Evolutionary conservation across 495 filamentous ascomycete genomes (phyloP).

Genomic region (Melanomma pulvis-pyrius): DNA sequence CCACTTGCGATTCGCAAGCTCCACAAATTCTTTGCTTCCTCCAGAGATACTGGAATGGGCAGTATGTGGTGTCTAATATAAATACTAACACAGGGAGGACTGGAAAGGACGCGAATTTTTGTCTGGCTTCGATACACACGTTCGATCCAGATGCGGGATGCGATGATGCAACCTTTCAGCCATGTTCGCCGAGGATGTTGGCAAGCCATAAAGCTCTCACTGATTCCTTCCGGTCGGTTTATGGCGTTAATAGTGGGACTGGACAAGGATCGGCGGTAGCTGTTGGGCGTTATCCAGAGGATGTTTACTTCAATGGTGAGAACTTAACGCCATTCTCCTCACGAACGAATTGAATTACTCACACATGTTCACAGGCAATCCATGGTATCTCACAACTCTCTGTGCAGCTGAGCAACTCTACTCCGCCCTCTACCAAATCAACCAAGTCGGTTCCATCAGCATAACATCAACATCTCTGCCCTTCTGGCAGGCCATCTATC

Average conservation of each 20-base stretch:
- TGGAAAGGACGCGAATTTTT: constrained; percentile 65
- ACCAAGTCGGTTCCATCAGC: constrained; percentile 54
- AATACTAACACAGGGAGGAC: constrained; percentile 52
- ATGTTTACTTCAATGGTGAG: constrained; percentile 67
- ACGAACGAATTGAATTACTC: not conserved
- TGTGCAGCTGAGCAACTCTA: constrained; percentile 70
- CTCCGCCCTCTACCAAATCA: constrained; percentile 64
- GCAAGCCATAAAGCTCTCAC: constrained; percentile 66
- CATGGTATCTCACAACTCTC: constrained; percentile 67
- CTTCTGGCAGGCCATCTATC: constrained; percentile 61
- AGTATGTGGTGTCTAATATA: constrained; percentile 61
- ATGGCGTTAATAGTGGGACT: constrained; percentile 48
- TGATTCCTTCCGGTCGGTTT: constrained; percentile 63
- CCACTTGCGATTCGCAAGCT: constrained; percentile 56
- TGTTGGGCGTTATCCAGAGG: constrained; percentile 70
- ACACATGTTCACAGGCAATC: constrained; percentile 5
- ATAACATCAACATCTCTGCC: constrained; percentile 57
- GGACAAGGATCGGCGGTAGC: constrained; percentile 56
- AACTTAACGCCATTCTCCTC: not conserved
- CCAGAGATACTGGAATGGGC: constrained; percentile 64
- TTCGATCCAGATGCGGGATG: constrained; percentile 65
- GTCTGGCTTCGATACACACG: constrained; percentile 64
- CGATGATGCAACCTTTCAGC: constrained; percentile 62
- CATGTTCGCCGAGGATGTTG: constrained; percentile 64
- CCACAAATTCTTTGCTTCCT: constrained; percentile 65